phyloP scores from a whole-genome alignment of 441 rosid genomes.

The Biscutella auriculata region DNA sequence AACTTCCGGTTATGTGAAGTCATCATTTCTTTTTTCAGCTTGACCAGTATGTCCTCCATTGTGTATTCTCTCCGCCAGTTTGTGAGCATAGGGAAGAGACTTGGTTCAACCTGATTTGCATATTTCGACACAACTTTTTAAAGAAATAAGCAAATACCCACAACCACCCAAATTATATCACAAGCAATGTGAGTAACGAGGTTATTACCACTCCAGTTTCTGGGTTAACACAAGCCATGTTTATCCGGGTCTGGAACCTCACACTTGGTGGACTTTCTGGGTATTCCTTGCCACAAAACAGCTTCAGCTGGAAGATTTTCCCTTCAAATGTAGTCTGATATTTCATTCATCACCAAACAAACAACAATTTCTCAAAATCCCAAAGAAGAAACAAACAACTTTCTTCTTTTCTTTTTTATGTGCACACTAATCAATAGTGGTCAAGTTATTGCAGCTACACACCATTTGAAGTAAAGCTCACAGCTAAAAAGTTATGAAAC shows the following conservation, averaged over 20 bases:
- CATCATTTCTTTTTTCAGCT: constrained; percentile 95
- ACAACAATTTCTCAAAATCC: background rate
- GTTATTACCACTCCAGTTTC: constrained; percentile 80
- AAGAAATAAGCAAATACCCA: background rate
- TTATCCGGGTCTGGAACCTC: constrained; percentile 82
- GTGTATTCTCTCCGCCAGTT: constrained; percentile 92
- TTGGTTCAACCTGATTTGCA: constrained; percentile 63
- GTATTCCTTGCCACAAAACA: constrained; percentile 87
- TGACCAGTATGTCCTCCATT: constrained; percentile 84
- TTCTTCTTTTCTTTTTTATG: background rate
- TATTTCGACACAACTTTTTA: background rate
- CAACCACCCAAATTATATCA: background rate
- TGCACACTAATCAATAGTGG: background rate
- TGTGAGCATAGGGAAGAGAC: constrained; percentile 73
- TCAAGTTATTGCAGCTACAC: background rate
- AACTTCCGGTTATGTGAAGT: constrained; percentile 75
- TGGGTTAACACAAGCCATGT: constrained; percentile 88
- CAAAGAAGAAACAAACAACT: background rate
- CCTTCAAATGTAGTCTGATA: constrained; percentile 84
- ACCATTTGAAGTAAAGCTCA: background rate
- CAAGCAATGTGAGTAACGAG: background rate
- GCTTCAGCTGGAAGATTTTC: constrained; percentile 88
- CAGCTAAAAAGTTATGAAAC: background rate
- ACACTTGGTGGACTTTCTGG: constrained; percentile 91
- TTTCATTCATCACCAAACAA: constrained; percentile 7